phyloP scores from a whole-genome alignment of 495 filamentous ascomycete species.

The Neurospora sp. region DNA sequence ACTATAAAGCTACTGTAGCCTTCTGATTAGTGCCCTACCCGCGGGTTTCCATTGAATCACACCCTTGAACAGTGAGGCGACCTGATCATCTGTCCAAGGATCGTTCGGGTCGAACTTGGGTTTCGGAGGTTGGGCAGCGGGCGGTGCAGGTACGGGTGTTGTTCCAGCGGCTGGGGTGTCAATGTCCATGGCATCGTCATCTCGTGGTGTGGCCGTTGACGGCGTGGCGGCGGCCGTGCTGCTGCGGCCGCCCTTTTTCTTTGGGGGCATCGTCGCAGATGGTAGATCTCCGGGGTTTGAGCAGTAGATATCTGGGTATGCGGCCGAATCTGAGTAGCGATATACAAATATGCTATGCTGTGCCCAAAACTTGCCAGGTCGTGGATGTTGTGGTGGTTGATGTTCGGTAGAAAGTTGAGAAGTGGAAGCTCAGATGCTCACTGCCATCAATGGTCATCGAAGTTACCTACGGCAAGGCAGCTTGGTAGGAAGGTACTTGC shows the following conservation, averaged over 20 bases:
- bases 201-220: slow-evolving; percentile 31
- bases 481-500: background rate
- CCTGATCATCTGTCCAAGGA: slow-evolving; percentile 91
- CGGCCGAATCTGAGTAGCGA: background rate
- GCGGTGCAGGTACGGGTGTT: slow-evolving; percentile 28
- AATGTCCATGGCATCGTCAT: slow-evolving; percentile 44
- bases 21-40: slow-evolving; percentile 41
- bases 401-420: background rate
- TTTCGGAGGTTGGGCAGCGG: slow-evolving; percentile 14
- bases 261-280: slow-evolving; percentile 54
- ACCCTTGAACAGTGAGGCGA: slow-evolving; percentile 81
- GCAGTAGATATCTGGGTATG: background rate
- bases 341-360: background rate
- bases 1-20: background rate
- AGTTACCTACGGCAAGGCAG: background rate
- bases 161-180: slow-evolving; percentile 36
- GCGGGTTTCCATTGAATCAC: slow-evolving; percentile 89
- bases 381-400: background rate
- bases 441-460: background rate
- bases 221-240: slow-evolving; percentile 24
- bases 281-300: background rate
- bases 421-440: background rate
- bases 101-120: slow-evolving; percentile 42
- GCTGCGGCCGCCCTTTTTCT: slow-evolving; percentile 46
- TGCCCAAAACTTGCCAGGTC: background rate